A percentile compares a stretch with the other conserved stretches of the same genome.
phyloP scores from a whole-genome alignment of 2,329 filamentous ascomycete species.

The Phaeosphaeria sp. region DNA sequence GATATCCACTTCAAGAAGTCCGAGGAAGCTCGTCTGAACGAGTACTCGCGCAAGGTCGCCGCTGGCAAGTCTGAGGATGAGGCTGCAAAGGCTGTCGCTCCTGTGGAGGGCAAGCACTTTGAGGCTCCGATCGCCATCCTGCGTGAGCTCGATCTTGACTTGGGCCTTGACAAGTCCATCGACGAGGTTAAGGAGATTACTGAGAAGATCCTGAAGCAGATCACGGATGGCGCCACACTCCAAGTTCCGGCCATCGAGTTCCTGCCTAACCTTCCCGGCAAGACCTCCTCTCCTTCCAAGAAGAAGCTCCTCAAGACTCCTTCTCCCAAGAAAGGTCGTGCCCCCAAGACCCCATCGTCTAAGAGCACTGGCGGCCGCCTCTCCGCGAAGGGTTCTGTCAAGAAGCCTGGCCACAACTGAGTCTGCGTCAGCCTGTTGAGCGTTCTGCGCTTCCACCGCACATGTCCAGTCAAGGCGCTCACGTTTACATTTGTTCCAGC shows the following conservation, averaged over 20 bases:
- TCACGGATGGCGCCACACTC: slow-evolving; percentile 29
- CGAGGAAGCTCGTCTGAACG: slow-evolving; percentile 41
- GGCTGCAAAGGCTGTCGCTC: slow-evolving; percentile 17
- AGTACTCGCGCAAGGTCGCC: slow-evolving; percentile 33
- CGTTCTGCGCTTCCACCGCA: background rate
- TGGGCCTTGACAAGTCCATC: slow-evolving; percentile 29
- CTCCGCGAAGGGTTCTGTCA: slow-evolving; percentile 32
- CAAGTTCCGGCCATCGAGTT: slow-evolving; percentile 42
- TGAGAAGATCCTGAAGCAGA: slow-evolving; percentile 36
- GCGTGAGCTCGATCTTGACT: slow-evolving; percentile 31
- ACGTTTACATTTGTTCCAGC: background rate
- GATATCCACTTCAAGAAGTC: slow-evolving; percentile 44
- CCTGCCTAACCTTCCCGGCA: slow-evolving; percentile 34
- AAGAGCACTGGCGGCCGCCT: slow-evolving; percentile 16
- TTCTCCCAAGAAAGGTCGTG: slow-evolving; percentile 1
- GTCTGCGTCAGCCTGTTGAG: background rate
- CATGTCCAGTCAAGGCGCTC: background rate
- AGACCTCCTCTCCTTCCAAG: background rate
- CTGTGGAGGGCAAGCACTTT: slow-evolving; percentile 29
- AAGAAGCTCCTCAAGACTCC: slow-evolving; percentile 17
- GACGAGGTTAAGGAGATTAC: slow-evolving; percentile 27
- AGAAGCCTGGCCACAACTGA: slow-evolving; percentile 28
- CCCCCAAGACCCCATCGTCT: slow-evolving; percentile 15
- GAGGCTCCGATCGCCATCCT: slow-evolving; percentile 44
- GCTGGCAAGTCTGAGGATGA: slow-evolving; percentile 12